Conservation (phyloP, 306 rosid species). For the Dalbergia oliveri region DNA sequence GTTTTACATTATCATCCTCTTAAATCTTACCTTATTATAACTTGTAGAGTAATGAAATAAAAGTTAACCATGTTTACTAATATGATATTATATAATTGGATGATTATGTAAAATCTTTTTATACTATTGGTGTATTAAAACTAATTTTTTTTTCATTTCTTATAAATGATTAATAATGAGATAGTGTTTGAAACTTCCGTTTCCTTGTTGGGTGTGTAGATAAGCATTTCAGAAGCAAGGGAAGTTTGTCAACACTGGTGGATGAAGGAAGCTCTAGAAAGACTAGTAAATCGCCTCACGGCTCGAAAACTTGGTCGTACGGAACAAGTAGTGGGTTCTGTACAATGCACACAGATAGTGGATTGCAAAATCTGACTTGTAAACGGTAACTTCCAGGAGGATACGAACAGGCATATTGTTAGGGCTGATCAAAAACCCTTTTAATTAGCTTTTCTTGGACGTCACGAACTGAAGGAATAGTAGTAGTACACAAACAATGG, state of each 20-base stretch:
- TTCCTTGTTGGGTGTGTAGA: conserved; percentile 51
- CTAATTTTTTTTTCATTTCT: neutral
- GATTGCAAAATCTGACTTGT: conserved; percentile 53
- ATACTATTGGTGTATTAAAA: too few relatives aligned
- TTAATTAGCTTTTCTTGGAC: too few relatives aligned
- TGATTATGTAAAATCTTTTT: too few relatives aligned
- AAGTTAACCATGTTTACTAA: too few relatives aligned
- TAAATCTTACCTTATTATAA: too few relatives aligned
- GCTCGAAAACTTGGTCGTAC: conserved; percentile 49
- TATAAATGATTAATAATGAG: neutral
- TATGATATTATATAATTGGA: too few relatives aligned
- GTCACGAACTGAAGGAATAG: too few relatives aligned
- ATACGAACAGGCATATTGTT: neutral
- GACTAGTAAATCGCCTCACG: conserved; percentile 63
- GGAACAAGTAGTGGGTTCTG: conserved; percentile 43
- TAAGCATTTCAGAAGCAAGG: conserved; percentile 81
- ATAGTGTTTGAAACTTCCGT: neutral
- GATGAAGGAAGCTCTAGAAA: conserved; percentile 95
- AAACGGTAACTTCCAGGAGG: conserved; percentile 38
- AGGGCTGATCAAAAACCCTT: too few relatives aligned
- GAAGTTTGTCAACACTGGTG: conserved; percentile 91
- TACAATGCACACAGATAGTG: conserved; percentile 35
- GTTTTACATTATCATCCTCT: too few relatives aligned
- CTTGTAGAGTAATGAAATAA: too few relatives aligned
- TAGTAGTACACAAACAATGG: neutral